These are phyloP conservation scores for Oropetium thomaeum DNA, from an alignment of 176 grass and related monocot species.

Conservation along the genomic window DNA sequence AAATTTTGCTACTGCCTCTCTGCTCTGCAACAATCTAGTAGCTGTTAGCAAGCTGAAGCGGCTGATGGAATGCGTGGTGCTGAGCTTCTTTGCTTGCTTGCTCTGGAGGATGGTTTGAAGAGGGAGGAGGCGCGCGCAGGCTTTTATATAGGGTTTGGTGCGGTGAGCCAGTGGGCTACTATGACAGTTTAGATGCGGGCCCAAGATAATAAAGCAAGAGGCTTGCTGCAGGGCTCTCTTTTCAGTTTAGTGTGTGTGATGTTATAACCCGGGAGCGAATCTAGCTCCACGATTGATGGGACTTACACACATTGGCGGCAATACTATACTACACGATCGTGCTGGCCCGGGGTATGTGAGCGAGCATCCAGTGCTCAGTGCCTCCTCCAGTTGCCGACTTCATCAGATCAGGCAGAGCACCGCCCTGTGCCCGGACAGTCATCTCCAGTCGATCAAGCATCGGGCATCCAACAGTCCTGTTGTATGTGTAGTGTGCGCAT, in stretches of 20 bases:
- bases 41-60: conserved; percentile 1
- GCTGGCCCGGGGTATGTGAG: neutral
- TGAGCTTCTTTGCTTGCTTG: neutral
- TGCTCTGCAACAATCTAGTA: neutral
- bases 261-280: neutral
- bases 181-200: conserved; percentile 3
- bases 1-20: neutral
- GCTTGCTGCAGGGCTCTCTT: no score
- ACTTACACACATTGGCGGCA: neutral
- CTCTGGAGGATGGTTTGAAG: conserved; percentile 29
- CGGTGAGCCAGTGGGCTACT: neutral
- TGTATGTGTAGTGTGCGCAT: no score
- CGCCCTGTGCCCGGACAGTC: no score
- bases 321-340: no score
- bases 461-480: no score
- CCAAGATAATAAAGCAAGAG: neutral
- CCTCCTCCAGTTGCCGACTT: conserved; percentile 36
- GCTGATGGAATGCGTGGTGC: conserved; percentile 9
- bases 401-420: conserved; percentile 26
- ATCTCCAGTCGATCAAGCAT: no score
- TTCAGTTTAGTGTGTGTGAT: conserved; percentile 4
- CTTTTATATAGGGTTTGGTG: conserved; percentile 89
- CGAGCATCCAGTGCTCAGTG: conserved; percentile 8
- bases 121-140: conserved; percentile 26
- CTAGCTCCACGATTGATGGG: conserved; percentile 40